Evolutionary conservation across 768 basidiomycete genomes (phyloP), one percentile per base, ranked within the genome.

Genomic region (Termitomyces sp.): DNA sequence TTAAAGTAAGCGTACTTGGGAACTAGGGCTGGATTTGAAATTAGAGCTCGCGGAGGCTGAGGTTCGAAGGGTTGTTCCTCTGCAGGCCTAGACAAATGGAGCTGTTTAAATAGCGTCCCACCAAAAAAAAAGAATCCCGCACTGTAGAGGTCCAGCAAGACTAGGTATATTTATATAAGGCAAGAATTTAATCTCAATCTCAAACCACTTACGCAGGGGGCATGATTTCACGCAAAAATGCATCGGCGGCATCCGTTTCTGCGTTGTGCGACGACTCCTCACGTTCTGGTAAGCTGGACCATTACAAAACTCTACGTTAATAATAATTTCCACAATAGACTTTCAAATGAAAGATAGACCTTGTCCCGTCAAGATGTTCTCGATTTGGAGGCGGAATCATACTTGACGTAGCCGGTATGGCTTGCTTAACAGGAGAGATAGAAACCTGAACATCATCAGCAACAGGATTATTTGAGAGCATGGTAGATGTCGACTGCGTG

Each of bases 61-160:
- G 63, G 61, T 50, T 69, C 71, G 20, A 62, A 61, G 13, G 59
- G 53, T 20, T 39, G 41, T 46, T 72, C 69, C 34, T 57, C 44
- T 31, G 64, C 60, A 46, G 67, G 61, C 36, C 72, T 72, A 54
- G 2, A 59, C 5, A 7, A 44, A 41, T 32, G 2, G 47, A 26
- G 53, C 20, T 27, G 18, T 32, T 34, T 34, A n/a, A 46, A 37
- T 20, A 32, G 24, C 18, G 12, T 36, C 5, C 8, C 12, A 43
- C 5, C n/a, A 36, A 22, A 7, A 24, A 42, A 24, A 42, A 13
- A 46, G 32, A 2, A 24, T 20, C 3, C 60, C 64, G 54, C 63
- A 77, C 76, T 48, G 50, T 18, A 74, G 54, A 13, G 76, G 75
- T 31, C 63, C 72, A 56, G 75, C 68, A 62, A 74, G 60, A 29